A percentile compares a stretch with the other conserved stretches of the same genome.
Conservation (phyloP, 2,329 filamentous ascomycete species). For the Berkeleyomyces rouxiae region DNA sequence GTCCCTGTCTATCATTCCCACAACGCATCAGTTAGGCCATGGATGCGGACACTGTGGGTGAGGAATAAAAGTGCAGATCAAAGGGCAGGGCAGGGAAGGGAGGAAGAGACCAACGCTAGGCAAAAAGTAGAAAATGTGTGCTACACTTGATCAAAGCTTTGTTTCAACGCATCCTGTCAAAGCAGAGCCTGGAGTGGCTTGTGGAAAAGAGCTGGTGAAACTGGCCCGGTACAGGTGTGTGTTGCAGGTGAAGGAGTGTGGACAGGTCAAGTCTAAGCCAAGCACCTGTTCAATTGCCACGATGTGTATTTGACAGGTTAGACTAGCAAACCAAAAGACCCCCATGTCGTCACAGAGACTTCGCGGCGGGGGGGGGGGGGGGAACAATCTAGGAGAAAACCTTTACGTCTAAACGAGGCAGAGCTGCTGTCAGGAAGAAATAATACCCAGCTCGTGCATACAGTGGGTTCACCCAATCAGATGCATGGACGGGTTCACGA, state of each 20-base stretch:
- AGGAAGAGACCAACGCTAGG: not conserved
- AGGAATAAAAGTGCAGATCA: not conserved
- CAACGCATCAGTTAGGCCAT: not conserved
- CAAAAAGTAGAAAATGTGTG: not conserved
- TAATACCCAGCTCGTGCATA: too few relatives aligned
- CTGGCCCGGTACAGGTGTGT: too few relatives aligned
- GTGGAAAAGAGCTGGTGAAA: not conserved
- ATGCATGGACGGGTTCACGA: too few relatives aligned
- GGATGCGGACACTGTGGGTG: not conserved
- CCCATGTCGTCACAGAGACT: not conserved
- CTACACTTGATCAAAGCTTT: not conserved
- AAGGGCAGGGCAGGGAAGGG: not conserved
- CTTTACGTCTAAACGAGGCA: too few relatives aligned
- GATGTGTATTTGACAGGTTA: not conserved
- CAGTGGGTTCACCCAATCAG: too few relatives aligned
- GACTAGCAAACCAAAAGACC: not conserved
- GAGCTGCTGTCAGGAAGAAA: too few relatives aligned
- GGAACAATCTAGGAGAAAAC: too few relatives aligned
- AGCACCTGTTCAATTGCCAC: not conserved
- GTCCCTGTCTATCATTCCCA: not conserved
- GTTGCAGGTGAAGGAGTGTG: not conserved
- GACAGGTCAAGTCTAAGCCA: not conserved
- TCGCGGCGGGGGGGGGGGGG: not conserved
- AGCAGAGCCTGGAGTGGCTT: not conserved
- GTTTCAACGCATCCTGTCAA: not conserved